Base-by-base conservation (phyloP, 2,329 filamentous ascomycete species). In the Setomelanomma holmii region DNA sequence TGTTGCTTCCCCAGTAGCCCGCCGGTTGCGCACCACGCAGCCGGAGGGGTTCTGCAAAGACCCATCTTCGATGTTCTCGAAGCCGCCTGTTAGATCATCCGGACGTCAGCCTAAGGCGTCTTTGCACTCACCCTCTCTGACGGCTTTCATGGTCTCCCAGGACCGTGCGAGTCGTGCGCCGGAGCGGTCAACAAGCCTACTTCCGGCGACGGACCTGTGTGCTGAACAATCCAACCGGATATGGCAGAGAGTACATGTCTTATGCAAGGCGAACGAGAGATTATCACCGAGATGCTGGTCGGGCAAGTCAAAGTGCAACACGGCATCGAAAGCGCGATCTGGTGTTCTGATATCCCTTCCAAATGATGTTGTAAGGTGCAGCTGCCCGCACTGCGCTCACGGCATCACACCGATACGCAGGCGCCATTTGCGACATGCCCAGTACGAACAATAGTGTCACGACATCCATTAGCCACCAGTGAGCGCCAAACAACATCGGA, bases 121-220 rank as follows among this genome's bases (percentile, higher is more conserved):
- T 38, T n/a, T 36, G 4, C 34, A 36, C 11, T 30, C 8, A 33
- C 21, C 21, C 39, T 41, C 14, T 23, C 39, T 14, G 19, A 16
- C 20, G 38, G 20, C 42, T 16, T 30, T 19, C 19, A 36, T 40
- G 34, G 43, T 30, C 49, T 42, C 45, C 19, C 36, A 51, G 27
- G 17, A 30, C 49, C 24, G 40, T 19, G 42, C 52, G 27, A 40
- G 36, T 34, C 38, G 36, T 22, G 38, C n/a, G 17, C 20, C 11
- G 39, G 21, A 46, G 48, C 57, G 36, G 51, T 44, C 46, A 49
- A 42, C 47, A 43, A 45, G 38, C 50, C 56, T 49, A 49, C 55
- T 53, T 53, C 45, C 51, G 51, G 56, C 53, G 45, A 55, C 50
- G 47, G 45, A 40, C 50, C 44, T 51, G 40, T 46, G 30, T 56